These are phyloP conservation scores for Talaromyces piceae DNA, from an alignment of 2,329 filamentous ascomycete species.

Conservation along the genomic window DNA sequence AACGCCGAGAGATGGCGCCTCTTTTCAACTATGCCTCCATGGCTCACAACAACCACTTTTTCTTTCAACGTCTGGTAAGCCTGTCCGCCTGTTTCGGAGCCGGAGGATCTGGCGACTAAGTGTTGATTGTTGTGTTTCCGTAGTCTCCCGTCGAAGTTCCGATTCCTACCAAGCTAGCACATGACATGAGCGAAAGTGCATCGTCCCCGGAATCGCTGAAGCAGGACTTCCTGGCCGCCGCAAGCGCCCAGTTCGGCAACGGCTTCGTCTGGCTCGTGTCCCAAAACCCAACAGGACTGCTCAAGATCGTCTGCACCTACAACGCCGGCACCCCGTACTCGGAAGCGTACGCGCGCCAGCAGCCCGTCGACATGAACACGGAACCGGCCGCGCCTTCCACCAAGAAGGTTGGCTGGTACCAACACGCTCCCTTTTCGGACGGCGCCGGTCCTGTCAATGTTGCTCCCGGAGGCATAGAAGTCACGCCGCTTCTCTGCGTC, in stretches of 20 bases:
- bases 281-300: constrained; percentile 39
- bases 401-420: constrained; percentile 14
- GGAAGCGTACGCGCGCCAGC: constrained; percentile 71
- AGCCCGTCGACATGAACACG: constrained; percentile 44
- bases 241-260: constrained; percentile 87
- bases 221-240: constrained; percentile 70
- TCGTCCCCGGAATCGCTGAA: constrained; percentile 75
- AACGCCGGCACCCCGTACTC: constrained; percentile 83
- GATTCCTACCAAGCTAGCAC: constrained; percentile 52
- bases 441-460: constrained; percentile 23
- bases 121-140: too few species aligned
- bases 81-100: too few species aligned
- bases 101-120: too few species aligned
- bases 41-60: constrained; percentile 76
- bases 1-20: constrained; percentile 67
- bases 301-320: constrained; percentile 77
- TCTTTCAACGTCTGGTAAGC: constrained; percentile 41
- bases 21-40: constrained; percentile 96
- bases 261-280: constrained; percentile 95
- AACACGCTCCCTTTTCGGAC: constrained; percentile 1
- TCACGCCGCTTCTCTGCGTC: constrained; percentile 76
- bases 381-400: constrained; percentile 22
- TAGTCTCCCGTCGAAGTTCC: constrained; percentile 36
- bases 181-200: constrained; percentile 62
- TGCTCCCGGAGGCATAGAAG: constrained; percentile 39